These are phyloP conservation scores for Hypocrella siamensis DNA, from an alignment of 2,329 filamentous ascomycete genomes.

Conservation along the genomic window DNA sequence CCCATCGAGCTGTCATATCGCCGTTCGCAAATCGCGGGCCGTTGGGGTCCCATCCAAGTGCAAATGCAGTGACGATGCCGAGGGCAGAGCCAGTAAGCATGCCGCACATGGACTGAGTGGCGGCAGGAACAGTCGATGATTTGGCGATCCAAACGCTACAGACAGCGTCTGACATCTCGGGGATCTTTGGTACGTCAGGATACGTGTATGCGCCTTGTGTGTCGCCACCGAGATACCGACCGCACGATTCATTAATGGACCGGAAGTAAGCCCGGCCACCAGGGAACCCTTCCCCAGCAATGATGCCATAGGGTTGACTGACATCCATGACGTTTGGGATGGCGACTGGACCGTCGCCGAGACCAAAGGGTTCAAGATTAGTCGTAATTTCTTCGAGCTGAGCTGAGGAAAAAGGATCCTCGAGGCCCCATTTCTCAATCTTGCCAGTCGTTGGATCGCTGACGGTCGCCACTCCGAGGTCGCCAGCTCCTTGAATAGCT, in stretches of 20 bases:
- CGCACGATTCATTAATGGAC: slow-evolving; percentile 55
- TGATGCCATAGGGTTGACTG: slow-evolving; percentile 68
- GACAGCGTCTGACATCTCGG: slow-evolving; percentile 52
- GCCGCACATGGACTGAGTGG: slow-evolving; percentile 64
- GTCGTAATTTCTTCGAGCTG: slow-evolving; percentile 69
- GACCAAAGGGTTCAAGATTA: slow-evolving; percentile 58
- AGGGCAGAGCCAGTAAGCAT: slow-evolving; percentile 73
- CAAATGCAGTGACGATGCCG: slow-evolving; percentile 70
- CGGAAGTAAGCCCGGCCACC: slow-evolving; percentile 71
- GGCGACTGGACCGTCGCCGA: slow-evolving; percentile 64
- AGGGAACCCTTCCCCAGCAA: slow-evolving; percentile 76
- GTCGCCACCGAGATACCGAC: slow-evolving; percentile 54
- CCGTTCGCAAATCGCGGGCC: slow-evolving; percentile 53
- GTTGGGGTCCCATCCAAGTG: slow-evolving; percentile 44
- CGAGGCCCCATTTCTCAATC: slow-evolving; percentile 67
- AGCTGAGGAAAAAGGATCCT: slow-evolving; percentile 57
- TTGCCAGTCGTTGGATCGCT: slow-evolving; percentile 68
- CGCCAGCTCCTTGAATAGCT: slow-evolving; percentile 71
- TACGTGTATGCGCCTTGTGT: slow-evolving; percentile 44
- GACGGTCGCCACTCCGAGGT: slow-evolving; percentile 60
- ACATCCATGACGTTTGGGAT: slow-evolving; percentile 81
- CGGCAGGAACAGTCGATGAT: slow-evolving; percentile 50
- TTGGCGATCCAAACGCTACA: slow-evolving; percentile 86
- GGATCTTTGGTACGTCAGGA: slow-evolving; percentile 62
- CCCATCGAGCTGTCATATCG: slow-evolving; percentile 77